These are phyloP conservation scores for Xylaria intraflava DNA, from an alignment of 495 filamentous ascomycete species.

Conservation along the genomic window DNA sequence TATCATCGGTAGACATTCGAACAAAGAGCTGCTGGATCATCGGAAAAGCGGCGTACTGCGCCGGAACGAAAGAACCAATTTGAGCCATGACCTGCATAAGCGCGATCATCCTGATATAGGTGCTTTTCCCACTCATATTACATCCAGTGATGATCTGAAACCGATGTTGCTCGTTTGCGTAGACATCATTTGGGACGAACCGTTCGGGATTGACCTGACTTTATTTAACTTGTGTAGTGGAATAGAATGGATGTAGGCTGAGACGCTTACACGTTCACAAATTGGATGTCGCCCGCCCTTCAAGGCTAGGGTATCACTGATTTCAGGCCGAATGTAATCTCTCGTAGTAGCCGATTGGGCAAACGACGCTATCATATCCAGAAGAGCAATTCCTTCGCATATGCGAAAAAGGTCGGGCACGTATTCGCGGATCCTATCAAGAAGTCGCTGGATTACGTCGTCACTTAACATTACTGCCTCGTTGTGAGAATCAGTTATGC, in stretches of 20 bases:
- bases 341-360: slow-evolving; percentile 67
- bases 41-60: slow-evolving; percentile 72
- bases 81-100: slow-evolving; percentile 89
- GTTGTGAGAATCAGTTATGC: slow-evolving; percentile 68
- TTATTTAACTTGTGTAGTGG: slow-evolving; percentile 1
- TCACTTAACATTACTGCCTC: slow-evolving; percentile 78
- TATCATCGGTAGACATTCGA: slow-evolving; percentile 78
- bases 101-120: slow-evolving; percentile 83
- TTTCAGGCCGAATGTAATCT: slow-evolving; percentile 74
- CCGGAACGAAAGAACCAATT: slow-evolving; percentile 86
- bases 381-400: slow-evolving; percentile 78
- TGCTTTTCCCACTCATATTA: slow-evolving; percentile 99
- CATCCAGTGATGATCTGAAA: slow-evolving; percentile 94
- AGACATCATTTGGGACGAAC: slow-evolving; percentile 87
- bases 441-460: slow-evolving; percentile 61
- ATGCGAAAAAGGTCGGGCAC: slow-evolving; percentile 66
- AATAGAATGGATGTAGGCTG: background rate
- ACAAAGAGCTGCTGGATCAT: slow-evolving; percentile 81
- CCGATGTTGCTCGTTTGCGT: slow-evolving; percentile 65
- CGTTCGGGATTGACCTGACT: slow-evolving; percentile 30
- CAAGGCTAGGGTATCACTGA: slow-evolving; percentile 69
- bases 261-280: slow-evolving; percentile 57
- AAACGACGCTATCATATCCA: slow-evolving; percentile 89
- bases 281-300: slow-evolving; percentile 81
- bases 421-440: slow-evolving; percentile 58